Evolutionary conservation across 2,329 filamentous ascomycete genomes (phyloP), one percentile per base, ranked within the genome.

Genomic region (Fusarium kyushuense): DNA sequence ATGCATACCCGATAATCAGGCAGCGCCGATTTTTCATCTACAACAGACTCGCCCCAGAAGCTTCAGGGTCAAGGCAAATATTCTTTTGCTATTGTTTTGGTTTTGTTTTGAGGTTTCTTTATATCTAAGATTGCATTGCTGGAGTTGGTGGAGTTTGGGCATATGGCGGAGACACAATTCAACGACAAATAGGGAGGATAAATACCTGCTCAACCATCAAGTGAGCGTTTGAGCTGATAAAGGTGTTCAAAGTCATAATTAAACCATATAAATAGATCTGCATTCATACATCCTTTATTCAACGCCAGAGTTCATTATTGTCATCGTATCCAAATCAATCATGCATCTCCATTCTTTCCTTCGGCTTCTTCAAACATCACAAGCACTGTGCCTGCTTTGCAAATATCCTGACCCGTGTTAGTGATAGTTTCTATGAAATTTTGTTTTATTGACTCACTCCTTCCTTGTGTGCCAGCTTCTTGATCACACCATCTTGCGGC

Each of bases 351-450:
- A 17, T 74, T 74, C 56, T 75, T 73, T 42, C 41, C 68, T 36
- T 80, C 72, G 2, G 73, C 75, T 63, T 88, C 88, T 74, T 92
- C 90, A 73, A 94, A 94, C 45, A 92, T 82, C 6, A 94, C 91
- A 46, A 94, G 80, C 9, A 92, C 86, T 6, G 90, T 93, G 9
- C 91, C 91, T 7, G 90, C 90, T 77, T 92, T 92, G 79, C 91
- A 93, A 72, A 93, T 91, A 72, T 93, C 91, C 88, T 92, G 70
- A 46, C 32, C 29, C 42, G 38, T 51, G 64, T 74, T 71, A 75
- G 66, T 17, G 11, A 59, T 12, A 7, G 54, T 19, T 36, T 30
- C 17, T 6, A n/a, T 21, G 14, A 16, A 14, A 5, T 5, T 11
- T 17, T 17, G 14, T 3, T 30, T 6, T 5, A 29, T 25, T n/a